Conservation (phyloP, 2,329 filamentous ascomycete species). For the Alternaria viburni region DNA sequence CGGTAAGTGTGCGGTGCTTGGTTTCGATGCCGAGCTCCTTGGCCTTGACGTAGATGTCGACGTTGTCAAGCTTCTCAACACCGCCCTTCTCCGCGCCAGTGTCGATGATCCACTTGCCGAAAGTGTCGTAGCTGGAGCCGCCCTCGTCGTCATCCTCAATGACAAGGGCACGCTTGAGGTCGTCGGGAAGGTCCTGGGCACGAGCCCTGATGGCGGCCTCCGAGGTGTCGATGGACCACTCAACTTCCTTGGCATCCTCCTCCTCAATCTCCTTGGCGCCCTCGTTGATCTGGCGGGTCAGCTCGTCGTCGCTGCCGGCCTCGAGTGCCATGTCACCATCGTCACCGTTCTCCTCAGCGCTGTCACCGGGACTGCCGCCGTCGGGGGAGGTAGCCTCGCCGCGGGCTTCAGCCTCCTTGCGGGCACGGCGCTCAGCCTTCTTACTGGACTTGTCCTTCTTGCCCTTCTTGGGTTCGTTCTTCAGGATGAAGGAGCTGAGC, state of each 20-base stretch:
- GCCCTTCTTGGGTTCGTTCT: constrained; percentile 89
- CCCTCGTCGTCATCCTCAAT: constrained; percentile 83
- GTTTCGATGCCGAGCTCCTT: constrained; percentile 92
- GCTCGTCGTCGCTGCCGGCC: constrained; percentile 87
- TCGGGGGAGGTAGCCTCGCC: constrained; percentile 60
- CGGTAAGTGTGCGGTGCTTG: constrained; percentile 92
- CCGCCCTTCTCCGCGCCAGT: constrained; percentile 72
- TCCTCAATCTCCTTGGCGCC: constrained; percentile 76
- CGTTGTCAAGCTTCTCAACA: constrained; percentile 80
- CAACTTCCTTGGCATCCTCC: constrained; percentile 77
- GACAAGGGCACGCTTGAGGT: constrained; percentile 90
- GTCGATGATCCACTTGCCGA: constrained; percentile 91
- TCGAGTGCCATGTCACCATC: constrained; percentile 71
- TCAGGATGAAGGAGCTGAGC: constrained; percentile 95
- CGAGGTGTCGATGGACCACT: constrained; percentile 97
- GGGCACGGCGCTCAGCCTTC: constrained; percentile 84
- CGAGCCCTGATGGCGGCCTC: constrained; percentile 94
- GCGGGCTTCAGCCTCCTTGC: constrained; percentile 71
- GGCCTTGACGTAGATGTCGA: constrained; percentile 94
- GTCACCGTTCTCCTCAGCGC: constrained; percentile 67
- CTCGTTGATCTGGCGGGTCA: constrained; percentile 75
- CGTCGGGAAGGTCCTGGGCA: constrained; percentile 88
- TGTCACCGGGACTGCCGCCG: constrained; percentile 69
- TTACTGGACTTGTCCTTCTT: constrained; percentile 98
- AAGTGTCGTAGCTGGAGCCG: constrained; percentile 82